Evolutionary conservation across 345 rosid species (phyloP), one percentile per base, ranked within the genome.

Genomic region (Mercurialis annua): DNA sequence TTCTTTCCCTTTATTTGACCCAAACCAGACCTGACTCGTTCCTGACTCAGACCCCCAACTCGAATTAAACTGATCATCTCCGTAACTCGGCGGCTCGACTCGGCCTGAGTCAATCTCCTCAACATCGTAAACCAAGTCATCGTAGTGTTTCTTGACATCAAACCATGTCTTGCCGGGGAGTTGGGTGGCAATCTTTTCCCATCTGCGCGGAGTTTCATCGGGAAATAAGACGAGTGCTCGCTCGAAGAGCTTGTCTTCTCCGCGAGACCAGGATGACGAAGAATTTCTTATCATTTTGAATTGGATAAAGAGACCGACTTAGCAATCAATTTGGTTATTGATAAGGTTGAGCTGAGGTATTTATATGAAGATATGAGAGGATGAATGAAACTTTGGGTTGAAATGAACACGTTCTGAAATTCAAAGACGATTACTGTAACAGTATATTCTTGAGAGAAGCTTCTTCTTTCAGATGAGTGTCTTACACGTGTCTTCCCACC

Each of bases 231-330:
- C 78, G 2, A 74, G 66, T n/a, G 78, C 78, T 16, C 42, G n/a
- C 73, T 74, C 78, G 66, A 74, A 74, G 31, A 21, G 61, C 66
- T 69, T 57, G 67, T 74, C 73, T 3, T 74, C 70, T 10, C 27
- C 17, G 27, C 73, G 44, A 34, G 62, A 48, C 73, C 78, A 74
- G 4, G 66, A 46, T 2, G 66, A 74, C 1, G 69, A 51, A 1
- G 65, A 36, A 27, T 36, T 26, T 14, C 58, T 26, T 36, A 60
- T 59, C 72, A 68, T 68, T 5, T 1, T 26, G 33, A 18, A 31
- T 53, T 56, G 34, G n/a, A 54, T 10, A 27, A 14, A 1, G 0
- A 54, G 2, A 51, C 7, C 10, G 24, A 51, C n/a, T n/a, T 23
- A n/a, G 21, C 8, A 23, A 50, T 21, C 14, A 21, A 21, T 0